phyloP scores from a whole-genome alignment of 257 asterid species.

The Nemophila menziesii region DNA sequence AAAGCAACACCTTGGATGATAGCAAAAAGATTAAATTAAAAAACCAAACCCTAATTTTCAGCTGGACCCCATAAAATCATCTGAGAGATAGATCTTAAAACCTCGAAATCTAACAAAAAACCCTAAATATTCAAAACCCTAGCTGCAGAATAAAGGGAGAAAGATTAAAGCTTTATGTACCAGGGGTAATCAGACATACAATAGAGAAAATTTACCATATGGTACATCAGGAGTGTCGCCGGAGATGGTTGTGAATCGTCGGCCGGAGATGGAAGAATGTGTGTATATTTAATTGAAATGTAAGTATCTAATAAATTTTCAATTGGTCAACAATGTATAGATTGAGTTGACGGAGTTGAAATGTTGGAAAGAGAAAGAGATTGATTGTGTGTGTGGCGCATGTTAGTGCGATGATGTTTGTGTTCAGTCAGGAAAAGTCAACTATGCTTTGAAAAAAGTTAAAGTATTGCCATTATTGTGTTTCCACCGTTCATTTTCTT shows the following conservation, averaged over 20 bases:
- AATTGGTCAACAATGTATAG: too few relatives aligned
- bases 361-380: too few relatives aligned
- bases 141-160: conserved; percentile 5
- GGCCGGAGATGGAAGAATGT: conserved; percentile 12
- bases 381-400: too few relatives aligned
- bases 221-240: conserved; percentile 15
- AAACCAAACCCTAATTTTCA: conserved; percentile 8
- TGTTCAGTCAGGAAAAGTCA: too few relatives aligned
- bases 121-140: conserved; percentile 13
- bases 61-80: conserved; percentile 9
- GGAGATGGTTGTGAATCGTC: conserved; percentile 10
- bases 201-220: conserved; percentile 16
- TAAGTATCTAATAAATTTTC: too few relatives aligned
- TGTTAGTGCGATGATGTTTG: too few relatives aligned
- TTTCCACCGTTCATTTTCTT: too few relatives aligned
- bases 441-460: too few relatives aligned
- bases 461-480: too few relatives aligned
- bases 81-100: conserved; percentile 17
- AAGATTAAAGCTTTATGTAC: conserved; percentile 14
- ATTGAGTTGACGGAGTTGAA: too few relatives aligned
- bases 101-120: conserved; percentile 9
- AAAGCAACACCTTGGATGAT: neutral
- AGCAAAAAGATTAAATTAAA: conserved; percentile 5
- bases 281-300: conserved; percentile 1
- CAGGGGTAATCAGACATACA: conserved; percentile 15